phyloP scores from a whole-genome alignment of 768 basidiomycete genomes.

The Trametes punicea region DNA sequence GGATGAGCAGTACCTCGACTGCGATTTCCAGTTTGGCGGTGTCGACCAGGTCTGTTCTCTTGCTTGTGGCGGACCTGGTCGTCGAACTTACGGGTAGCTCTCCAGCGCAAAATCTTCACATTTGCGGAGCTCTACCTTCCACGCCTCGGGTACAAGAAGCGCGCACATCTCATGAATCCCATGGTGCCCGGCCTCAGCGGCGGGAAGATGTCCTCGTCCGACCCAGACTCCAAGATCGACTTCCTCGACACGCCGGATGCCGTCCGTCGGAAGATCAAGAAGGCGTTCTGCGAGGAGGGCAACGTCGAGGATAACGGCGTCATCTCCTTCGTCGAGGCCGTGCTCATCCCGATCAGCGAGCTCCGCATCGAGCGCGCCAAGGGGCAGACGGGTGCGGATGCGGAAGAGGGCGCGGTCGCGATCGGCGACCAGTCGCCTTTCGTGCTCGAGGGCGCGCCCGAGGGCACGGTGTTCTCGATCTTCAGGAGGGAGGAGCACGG shows the following conservation, averaged over 20 bases:
- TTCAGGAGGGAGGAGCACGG: slow-evolving; percentile 77
- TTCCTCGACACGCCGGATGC: slow-evolving; percentile 85
- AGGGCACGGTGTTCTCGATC: slow-evolving; percentile 80
- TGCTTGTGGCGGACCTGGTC: background rate
- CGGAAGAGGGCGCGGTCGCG: slow-evolving; percentile 43
- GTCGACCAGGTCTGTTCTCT: slow-evolving; percentile 77
- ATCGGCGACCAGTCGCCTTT: slow-evolving; percentile 61
- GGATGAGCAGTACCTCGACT: slow-evolving; percentile 94
- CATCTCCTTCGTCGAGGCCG: slow-evolving; percentile 78
- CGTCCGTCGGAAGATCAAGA: slow-evolving; percentile 86
- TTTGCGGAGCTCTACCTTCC: slow-evolving; percentile 97
- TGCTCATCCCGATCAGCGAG: slow-evolving; percentile 84
- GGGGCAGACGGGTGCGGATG: slow-evolving; percentile 42
- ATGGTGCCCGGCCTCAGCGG: slow-evolving; percentile 96
- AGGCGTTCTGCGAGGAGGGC: slow-evolving; percentile 93
- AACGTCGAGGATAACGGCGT: slow-evolving; percentile 86
- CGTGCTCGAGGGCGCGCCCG: slow-evolving; percentile 63
- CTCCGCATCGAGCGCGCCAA: slow-evolving; percentile 59
- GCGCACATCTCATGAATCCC: slow-evolving; percentile 95
- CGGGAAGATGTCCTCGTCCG: slow-evolving; percentile 98
- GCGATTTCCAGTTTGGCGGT: slow-evolving; percentile 98
- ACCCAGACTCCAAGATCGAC: slow-evolving; percentile 97
- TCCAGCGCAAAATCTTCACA: slow-evolving; percentile 94
- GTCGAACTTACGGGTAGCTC: background rate
- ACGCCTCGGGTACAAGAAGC: slow-evolving; percentile 86